A percentile compares a stretch with the other conserved stretches of the same genome.
phyloP scores from a whole-genome alignment of 306 rosid species.

The Casuarina glauca region DNA sequence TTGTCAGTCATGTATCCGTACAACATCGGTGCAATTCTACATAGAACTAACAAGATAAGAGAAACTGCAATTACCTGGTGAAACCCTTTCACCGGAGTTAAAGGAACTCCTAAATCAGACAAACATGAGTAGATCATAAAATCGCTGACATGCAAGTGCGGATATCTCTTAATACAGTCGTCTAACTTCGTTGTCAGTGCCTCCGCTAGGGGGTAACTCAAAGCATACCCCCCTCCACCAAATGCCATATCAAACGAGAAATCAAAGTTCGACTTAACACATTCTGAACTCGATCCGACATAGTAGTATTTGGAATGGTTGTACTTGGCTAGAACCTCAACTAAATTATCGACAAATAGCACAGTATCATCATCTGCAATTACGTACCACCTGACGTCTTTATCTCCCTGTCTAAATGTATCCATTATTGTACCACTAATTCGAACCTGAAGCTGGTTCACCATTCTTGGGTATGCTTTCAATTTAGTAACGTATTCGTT shows the following conservation, averaged over 20 bases:
- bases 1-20: too few relatives aligned
- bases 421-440: constrained; percentile 38
- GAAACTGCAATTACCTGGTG: constrained; percentile 44
- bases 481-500: constrained; percentile 26
- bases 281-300: constrained; percentile 34
- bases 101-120: constrained; percentile 43
- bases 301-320: constrained; percentile 35
- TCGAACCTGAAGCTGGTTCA: constrained; percentile 22
- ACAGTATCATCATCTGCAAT: constrained; percentile 53
- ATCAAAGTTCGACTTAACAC: constrained; percentile 25
- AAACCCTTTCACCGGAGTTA: constrained; percentile 38
- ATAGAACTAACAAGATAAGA: neutral
- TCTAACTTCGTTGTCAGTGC: constrained; percentile 28
- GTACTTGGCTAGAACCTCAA: constrained; percentile 37
- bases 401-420: constrained; percentile 31
- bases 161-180: constrained; percentile 41
- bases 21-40: neutral
- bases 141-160: constrained; percentile 36
- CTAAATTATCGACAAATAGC: constrained; percentile 42
- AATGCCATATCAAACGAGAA: constrained; percentile 48
- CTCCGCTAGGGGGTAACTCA: constrained; percentile 45
- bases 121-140: constrained; percentile 38
- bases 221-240: constrained; percentile 55
- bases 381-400: constrained; percentile 49
- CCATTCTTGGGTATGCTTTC: neutral